phyloP scores from a whole-genome alignment of 495 filamentous ascomycete genomes.

The Aspergillus biplanus region DNA sequence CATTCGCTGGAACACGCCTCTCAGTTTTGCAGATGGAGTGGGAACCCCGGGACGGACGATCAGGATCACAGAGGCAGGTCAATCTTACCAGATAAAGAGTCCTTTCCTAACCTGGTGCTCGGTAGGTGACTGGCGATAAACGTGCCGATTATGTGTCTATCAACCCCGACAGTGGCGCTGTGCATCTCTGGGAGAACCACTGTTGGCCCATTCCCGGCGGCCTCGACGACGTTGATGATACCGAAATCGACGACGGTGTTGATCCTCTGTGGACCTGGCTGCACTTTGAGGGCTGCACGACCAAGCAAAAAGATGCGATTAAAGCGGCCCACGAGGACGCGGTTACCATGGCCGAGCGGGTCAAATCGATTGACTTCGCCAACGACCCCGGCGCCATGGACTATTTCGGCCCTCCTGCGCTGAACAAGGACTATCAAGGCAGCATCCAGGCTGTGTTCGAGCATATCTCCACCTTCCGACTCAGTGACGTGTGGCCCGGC shows the following conservation, averaged over 20 bases:
- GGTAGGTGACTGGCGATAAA: slow-evolving; percentile 11
- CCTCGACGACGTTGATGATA: neutral
- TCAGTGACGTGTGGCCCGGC: neutral
- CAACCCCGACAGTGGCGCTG: slow-evolving; percentile 1
- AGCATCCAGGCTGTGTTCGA: neutral
- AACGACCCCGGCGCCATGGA: neutral
- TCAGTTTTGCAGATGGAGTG: slow-evolving; percentile 10
- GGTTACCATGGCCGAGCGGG: neutral
- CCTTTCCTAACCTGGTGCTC: neutral
- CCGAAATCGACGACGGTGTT: slow-evolving; percentile 1
- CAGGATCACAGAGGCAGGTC: slow-evolving; percentile 4
- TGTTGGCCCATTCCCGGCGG: slow-evolving; percentile 5
- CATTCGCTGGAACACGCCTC: slow-evolving; percentile 9
- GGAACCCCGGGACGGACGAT: slow-evolving; percentile 5
- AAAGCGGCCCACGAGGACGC: neutral
- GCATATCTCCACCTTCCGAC: slow-evolving; percentile 5
- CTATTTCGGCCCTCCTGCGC: neutral
- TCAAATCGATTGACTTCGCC: neutral
- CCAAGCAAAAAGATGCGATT: neutral
- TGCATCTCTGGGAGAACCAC: slow-evolving; percentile 7
- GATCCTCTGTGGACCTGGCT: neutral
- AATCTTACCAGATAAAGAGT: neutral
- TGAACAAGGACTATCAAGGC: slow-evolving; percentile 1
- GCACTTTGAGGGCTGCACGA: slow-evolving; percentile 3
- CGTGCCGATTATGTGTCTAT: slow-evolving; percentile 1